phyloP scores from a whole-genome alignment of 1,284 basidiomycete species.

The Ustilago hordei region DNA sequence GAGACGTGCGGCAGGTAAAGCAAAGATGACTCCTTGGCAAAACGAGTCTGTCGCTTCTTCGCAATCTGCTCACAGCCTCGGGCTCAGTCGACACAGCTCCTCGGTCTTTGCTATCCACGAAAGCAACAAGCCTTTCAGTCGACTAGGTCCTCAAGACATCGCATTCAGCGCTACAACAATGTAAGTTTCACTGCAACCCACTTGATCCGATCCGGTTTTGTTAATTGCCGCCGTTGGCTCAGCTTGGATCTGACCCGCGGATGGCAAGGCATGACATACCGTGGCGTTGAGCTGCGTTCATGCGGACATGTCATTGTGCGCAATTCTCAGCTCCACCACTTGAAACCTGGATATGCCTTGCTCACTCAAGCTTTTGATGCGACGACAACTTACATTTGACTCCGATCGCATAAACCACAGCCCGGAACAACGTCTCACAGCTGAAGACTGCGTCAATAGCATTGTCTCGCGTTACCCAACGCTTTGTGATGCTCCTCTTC shows the following conservation, averaged over 20 bases:
- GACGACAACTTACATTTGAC: not conserved
- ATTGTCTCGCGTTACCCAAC: constrained; percentile 36
- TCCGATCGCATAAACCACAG: constrained; percentile 15
- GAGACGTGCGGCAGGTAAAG: constrained; percentile 33
- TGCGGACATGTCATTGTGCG: not conserved
- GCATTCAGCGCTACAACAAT: constrained; percentile 43
- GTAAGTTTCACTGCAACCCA: constrained; percentile 13
- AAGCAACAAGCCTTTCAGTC: constrained; percentile 39
- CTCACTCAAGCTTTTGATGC: not conserved
- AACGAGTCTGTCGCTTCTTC: constrained; percentile 13
- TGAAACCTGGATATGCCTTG: constrained; percentile 6
- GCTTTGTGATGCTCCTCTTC: constrained; percentile 46
- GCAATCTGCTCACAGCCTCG: constrained; percentile 1
- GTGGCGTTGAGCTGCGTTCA: not conserved
- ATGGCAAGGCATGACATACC: not conserved
- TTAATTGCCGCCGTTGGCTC: not conserved
- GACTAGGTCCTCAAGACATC: constrained; percentile 37
- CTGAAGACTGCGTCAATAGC: constrained; percentile 26
- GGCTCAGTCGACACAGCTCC: constrained; percentile 10
- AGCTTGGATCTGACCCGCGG: not conserved
- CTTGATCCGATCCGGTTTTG: not conserved
- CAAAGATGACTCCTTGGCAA: constrained; percentile 22
- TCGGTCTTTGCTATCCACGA: constrained; percentile 6
- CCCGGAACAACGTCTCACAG: constrained; percentile 24
- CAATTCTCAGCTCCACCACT: not conserved